Percentiles rank a stretch among this genome's conserved stretches.
Evolutionary conservation across 306 rosid genomes (phyloP).

Genomic region (Mimosa pudica): DNA sequence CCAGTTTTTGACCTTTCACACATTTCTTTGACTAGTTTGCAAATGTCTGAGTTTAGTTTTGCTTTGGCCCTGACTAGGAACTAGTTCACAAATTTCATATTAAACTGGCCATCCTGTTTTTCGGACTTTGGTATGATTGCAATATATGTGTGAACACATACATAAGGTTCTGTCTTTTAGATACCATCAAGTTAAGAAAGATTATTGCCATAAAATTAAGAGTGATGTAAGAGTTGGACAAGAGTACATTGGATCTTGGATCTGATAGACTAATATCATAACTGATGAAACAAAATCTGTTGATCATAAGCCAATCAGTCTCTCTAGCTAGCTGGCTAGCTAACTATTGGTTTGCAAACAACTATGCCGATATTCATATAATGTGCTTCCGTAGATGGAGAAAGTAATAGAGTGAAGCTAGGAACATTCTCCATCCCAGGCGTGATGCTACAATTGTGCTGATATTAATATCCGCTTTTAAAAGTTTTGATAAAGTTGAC

Average conservation of each 20-base stretch:
- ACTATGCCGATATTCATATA: background rate
- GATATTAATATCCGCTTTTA: constrained; percentile 31
- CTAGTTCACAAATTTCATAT: background rate
- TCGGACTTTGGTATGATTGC: background rate
- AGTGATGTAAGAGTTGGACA: background rate
- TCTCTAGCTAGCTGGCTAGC: background rate
- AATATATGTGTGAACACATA: background rate
- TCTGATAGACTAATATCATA: background rate
- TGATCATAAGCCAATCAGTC: constrained; percentile 4
- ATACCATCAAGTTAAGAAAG: constrained; percentile 5
- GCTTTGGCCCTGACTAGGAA: background rate
- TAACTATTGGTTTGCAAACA: background rate
- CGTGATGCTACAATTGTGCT: background rate
- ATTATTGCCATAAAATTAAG: background rate
- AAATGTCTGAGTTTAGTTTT: background rate
- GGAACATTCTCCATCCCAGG: background rate
- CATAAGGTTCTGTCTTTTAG: background rate
- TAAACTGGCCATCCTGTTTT: background rate
- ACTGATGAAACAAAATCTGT: background rate
- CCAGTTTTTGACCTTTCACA: background rate
- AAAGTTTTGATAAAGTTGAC: constrained; percentile 36
- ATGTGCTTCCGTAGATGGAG: background rate
- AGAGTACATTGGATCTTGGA: constrained; percentile 9
- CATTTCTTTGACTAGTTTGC: background rate
- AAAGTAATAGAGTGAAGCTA: background rate